Base-by-base conservation (phyloP, 495 filamentous ascomycete species). In the Neurospora terricola region DNA sequence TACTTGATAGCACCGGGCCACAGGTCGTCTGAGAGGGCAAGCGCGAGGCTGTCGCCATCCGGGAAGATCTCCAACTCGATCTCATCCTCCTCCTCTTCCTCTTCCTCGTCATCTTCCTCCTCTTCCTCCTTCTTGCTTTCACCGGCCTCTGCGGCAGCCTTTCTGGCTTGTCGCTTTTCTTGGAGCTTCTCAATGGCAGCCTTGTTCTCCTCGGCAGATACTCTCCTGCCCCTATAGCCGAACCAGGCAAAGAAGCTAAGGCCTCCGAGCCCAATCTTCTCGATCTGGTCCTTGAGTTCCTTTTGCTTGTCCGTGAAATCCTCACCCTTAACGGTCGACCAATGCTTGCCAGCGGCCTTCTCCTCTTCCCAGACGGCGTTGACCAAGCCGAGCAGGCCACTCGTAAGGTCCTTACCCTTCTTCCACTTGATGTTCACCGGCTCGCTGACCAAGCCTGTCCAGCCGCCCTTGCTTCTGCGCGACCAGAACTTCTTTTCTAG, bases 401-500 rank as follows among this genome's bases (percentile, higher is more conserved):
- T 87, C 42, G 94, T 97, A 76, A 94, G 80, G 80, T 98, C 95
- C 82, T 90, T 90, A 70, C 88, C 91, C 75, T 89, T 83, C 87
- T 93, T 97, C 95, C 95, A 98, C 77, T 90, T 84, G 79, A 98
- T 93, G 72, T 88, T 86, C 43, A 97, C 92, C 7, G 95, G 95
- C 80, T 95, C 93, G 43, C 89, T 91, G 62, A 96, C 92, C 23
- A 96, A 85, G 39, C 92, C 93, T 23, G 86, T 82, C 85, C 88
- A 92, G 38, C 88, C 89, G 76, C 89, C 88, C 77, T 86, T 87
- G 45, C 83, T 82, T 79, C 86, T 86, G 75, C 93, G 90, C 84
- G 88, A 91, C 89, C 91, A 94, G 81, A 97, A 95, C 77, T 91
- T 91, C 90, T 98, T 98, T 81, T 93, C 91, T 54, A 98, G 82